Evolutionary conservation across 768 basidiomycete species (phyloP).

Genomic region (Neoboletus subvelutipes): DNA sequence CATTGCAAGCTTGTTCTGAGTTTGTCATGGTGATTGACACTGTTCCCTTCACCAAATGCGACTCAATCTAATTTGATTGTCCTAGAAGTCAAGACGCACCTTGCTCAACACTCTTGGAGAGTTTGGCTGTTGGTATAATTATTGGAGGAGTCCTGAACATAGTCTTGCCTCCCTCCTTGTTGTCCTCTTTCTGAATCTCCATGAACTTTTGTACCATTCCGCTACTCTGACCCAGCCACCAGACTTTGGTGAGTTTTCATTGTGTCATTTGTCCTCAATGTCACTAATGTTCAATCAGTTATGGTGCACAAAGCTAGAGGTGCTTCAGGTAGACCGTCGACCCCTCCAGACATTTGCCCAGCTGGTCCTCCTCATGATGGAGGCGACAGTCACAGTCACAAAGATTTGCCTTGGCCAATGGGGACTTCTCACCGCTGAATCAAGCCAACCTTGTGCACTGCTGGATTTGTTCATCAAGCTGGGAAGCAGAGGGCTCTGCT

Average conservation of each 20-base stretch:
- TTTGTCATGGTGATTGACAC: too few relatives aligned
- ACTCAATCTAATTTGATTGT: too few relatives aligned
- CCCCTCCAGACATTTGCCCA: too few relatives aligned
- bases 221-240: not conserved
- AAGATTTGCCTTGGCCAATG: not conserved
- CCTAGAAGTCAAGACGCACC: too few relatives aligned
- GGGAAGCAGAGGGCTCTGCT: too few relatives aligned
- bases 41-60: too few relatives aligned
- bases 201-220: not conserved
- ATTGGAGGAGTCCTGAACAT: not conserved
- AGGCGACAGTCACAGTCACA: not conserved
- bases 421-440: not conserved
- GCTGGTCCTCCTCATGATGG: not conserved
- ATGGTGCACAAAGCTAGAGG: too few relatives aligned
- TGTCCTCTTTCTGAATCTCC: not conserved
- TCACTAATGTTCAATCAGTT: too few relatives aligned
- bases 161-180: not conserved
- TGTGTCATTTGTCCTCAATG: too few relatives aligned
- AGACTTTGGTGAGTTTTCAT: not conserved
- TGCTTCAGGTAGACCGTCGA: too few relatives aligned
- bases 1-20: too few relatives aligned
- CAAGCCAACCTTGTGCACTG: not conserved
- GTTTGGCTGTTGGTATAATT: not conserved
- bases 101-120: too few relatives aligned
- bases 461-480: not conserved